phyloP scores from a whole-genome alignment of 1,139 yeast species.

The Candida albicans region DNA sequence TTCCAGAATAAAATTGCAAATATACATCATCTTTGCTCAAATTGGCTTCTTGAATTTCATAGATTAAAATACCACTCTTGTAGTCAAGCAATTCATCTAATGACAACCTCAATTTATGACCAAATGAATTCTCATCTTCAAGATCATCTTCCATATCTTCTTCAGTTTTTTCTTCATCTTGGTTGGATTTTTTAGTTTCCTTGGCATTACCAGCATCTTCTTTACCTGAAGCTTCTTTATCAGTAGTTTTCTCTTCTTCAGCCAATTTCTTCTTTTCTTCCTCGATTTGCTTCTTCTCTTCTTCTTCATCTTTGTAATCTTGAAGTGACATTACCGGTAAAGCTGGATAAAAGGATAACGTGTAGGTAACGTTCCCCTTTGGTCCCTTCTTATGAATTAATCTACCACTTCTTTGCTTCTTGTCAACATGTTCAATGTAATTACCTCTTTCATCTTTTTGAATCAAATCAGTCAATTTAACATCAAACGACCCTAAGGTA shows the following conservation, averaged over 20 bases:
- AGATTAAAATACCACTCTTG: slow-evolving; percentile 75
- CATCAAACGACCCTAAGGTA: slow-evolving; percentile 77
- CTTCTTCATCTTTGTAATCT: slow-evolving; percentile 60
- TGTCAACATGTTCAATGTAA: slow-evolving; percentile 60
- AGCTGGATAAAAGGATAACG: slow-evolving; percentile 78
- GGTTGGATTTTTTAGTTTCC: slow-evolving; percentile 15
- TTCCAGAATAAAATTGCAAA: slow-evolving; percentile 76
- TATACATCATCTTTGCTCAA: slow-evolving; percentile 54
- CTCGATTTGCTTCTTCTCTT: slow-evolving; percentile 27
- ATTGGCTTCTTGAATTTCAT: slow-evolving; percentile 60
- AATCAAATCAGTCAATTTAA: slow-evolving; percentile 66
- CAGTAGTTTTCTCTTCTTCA: slow-evolving; percentile 23
- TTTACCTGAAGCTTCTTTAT: slow-evolving; percentile 16
- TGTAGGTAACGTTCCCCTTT: slow-evolving; percentile 74
- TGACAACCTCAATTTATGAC: slow-evolving; percentile 53
- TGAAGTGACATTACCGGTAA: slow-evolving; percentile 74
- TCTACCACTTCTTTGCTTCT: slow-evolving; percentile 56
- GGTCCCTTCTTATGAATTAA: slow-evolving; percentile 74
- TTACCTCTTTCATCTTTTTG: slow-evolving; percentile 65
- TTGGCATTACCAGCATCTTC: slow-evolving; percentile 18
- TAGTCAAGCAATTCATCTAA: slow-evolving; percentile 62
- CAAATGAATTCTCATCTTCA: slow-evolving; percentile 37
- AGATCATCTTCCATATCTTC: slow-evolving; percentile 38
- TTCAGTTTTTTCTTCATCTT: slow-evolving; percentile 18
- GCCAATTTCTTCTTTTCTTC: slow-evolving; percentile 35